Percentiles rank a stretch among this genome's conserved stretches.
Conservation (phyloP, 164 flowering plant genomes). For the Liquidambar formosana region DNA sequence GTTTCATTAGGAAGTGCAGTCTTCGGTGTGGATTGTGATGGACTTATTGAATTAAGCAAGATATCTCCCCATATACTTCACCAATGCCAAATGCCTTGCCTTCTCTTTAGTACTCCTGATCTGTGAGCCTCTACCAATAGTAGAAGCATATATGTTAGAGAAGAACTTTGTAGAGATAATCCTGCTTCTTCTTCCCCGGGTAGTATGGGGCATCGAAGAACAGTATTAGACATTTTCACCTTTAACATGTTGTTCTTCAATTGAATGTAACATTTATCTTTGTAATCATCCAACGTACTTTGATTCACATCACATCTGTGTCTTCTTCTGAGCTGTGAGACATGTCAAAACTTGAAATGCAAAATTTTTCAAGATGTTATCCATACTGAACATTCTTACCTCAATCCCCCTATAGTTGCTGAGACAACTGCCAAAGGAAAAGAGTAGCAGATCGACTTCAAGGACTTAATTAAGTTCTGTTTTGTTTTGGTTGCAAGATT, state of each 20-base stretch:
- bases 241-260: slow-evolving; percentile 25
- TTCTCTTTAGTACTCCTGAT: slow-evolving; percentile 28
- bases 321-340: background rate
- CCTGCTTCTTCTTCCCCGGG: slow-evolving; percentile 11
- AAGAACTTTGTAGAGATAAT: slow-evolving; percentile 35
- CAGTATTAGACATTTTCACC: slow-evolving; percentile 20
- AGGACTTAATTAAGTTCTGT: background rate
- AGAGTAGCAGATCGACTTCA: background rate
- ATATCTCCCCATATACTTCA: slow-evolving; percentile 31
- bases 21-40: background rate
- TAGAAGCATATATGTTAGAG: slow-evolving; percentile 42
- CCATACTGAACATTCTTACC: background rate
- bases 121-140: slow-evolving; percentile 23
- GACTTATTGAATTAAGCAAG: background rate
- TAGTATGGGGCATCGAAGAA: slow-evolving; percentile 50
- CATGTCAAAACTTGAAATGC: slow-evolving; percentile 21
- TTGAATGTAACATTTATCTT: slow-evolving; percentile 24
- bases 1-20: background rate
- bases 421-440: background rate
- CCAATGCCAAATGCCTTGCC: slow-evolving; percentile 41
- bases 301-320: slow-evolving; percentile 2
- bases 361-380: background rate
- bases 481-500: too few species aligned
- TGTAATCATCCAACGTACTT: slow-evolving; percentile 33
- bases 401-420: background rate